Evolutionary conservation across 2,329 filamentous ascomycete genomes (phyloP).

Genomic region (Emydomyces testavorans): DNA sequence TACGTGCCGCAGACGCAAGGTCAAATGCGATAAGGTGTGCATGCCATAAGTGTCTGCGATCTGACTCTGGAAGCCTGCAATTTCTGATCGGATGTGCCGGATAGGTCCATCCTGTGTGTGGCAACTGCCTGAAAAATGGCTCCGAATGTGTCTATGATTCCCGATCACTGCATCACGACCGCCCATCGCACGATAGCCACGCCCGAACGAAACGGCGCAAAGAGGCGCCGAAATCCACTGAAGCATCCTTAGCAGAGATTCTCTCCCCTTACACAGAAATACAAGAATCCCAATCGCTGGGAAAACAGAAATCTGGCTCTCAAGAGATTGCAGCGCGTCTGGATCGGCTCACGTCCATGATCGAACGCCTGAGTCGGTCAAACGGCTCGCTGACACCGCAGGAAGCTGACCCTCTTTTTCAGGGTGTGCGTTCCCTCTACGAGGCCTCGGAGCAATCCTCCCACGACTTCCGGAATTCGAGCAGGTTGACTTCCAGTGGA

Average conservation of each 20-base stretch:
- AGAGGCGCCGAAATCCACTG: conserved; percentile 18
- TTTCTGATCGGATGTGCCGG: neutral
- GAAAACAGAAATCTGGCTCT: conserved; percentile 21
- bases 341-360: conserved; percentile 36
- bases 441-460: neutral
- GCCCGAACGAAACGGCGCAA: conserved; percentile 31
- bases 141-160: conserved; percentile 34
- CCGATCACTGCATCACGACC: conserved; percentile 12
- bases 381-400: conserved; percentile 21
- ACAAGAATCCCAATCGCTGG: conserved; percentile 17
- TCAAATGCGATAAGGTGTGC: conserved; percentile 31
- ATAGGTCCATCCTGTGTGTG: conserved; percentile 36
- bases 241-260: conserved; percentile 22
- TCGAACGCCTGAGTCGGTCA: conserved; percentile 33
- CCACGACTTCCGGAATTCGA: neutral
- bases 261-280: conserved; percentile 26
- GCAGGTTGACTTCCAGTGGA: neutral
- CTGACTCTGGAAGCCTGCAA: neutral
- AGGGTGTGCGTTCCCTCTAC: conserved; percentile 8
- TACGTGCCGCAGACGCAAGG: conserved; percentile 37
- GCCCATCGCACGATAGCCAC: conserved; percentile 9
- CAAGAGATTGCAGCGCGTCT: conserved; percentile 35
- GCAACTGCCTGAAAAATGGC: conserved; percentile 36
- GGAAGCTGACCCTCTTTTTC: conserved; percentile 12
- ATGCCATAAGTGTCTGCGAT: too few species aligned